Base-by-base conservation (phyloP, 306 rosid species). In the Casuarina glauca region DNA sequence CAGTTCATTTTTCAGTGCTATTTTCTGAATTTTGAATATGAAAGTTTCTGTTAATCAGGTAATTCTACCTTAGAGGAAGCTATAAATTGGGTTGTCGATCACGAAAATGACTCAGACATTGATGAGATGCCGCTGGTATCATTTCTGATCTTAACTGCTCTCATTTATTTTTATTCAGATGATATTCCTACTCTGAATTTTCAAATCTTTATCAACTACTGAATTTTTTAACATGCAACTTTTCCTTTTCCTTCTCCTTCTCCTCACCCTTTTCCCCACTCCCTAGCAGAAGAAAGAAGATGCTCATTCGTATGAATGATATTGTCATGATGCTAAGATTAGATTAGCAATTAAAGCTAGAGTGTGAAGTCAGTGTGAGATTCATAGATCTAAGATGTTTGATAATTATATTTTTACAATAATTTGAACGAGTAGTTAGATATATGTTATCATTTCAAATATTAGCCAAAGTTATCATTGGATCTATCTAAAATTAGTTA, bases 61-160 rank as follows among this genome's bases (percentile, higher is more conserved):
- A 85, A 85, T 76, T 76, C 62, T 58, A 73, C 79, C 81, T n/a
- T 77, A 69, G 91, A 78, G 74, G 89, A 39, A 41, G 78, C 87
- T 36, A 64, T 87, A 72, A 66, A 82, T 54, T 87, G 91, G 91
- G 79, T 85, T 5, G 0, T 87, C 36, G 87, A 87, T 61, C 91
- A 87, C 39, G 88, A 78, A 69, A 83, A 82, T 38, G 91, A 85
- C 67, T 62, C 79, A 3, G 80, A 82, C 26, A 85, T 87, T 49
- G 85, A 83, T 78, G 77, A 85, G 76, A 78, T 77, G 71, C 85
- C 88, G 9, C 38, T 32, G 87, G 90, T 87, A 76, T 61, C 51
- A 44, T 80, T 77, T 72, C 17, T 66, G 20, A 39, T 66, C 7
- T 66, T 66, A 13, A 8, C 4, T 39, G 5, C 10, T 39, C 16